Conservation (phyloP, 352 stramenopile genomes). For the Poterioochromonas sp. region DNA sequence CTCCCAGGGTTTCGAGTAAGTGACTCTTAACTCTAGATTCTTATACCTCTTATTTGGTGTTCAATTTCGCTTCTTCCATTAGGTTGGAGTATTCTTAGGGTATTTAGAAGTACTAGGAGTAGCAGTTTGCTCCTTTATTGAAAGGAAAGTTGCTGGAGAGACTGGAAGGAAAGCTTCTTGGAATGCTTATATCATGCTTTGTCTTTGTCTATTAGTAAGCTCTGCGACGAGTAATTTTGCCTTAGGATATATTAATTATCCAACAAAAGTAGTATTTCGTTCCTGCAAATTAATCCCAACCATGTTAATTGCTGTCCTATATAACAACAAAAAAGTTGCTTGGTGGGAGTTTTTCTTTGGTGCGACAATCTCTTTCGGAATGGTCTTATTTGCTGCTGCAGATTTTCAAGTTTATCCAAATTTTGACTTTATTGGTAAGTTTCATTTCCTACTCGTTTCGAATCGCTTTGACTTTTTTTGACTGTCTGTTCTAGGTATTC, state of each 20-base stretch:
- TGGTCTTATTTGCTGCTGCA: conserved; percentile 62
- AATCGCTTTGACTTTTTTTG: conserved; percentile 32
- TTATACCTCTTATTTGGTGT: too few relatives aligned
- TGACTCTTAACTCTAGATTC: too few relatives aligned
- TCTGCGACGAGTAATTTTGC: conserved; percentile 48
- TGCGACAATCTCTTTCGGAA: conserved; percentile 55
- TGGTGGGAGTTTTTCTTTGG: conserved; percentile 56
- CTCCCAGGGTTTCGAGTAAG: conserved; percentile 37
- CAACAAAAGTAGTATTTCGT: conserved; percentile 56
- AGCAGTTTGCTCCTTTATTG: conserved; percentile 41
- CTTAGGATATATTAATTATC: conserved; percentile 48
- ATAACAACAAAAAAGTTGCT: conserved; percentile 47
- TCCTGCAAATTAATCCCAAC: conserved; percentile 61
- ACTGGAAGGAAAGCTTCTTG: conserved; percentile 49
- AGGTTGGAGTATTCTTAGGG: conserved; percentile 49
- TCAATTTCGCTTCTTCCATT: too few relatives aligned
- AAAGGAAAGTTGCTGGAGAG: conserved; percentile 48
- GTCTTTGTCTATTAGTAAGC: conserved; percentile 53
- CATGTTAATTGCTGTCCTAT: conserved; percentile 57
- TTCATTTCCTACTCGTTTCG: conserved; percentile 43
- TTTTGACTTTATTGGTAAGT: conserved; percentile 37
- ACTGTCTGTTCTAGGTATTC: conserved; percentile 48
- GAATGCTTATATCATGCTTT: conserved; percentile 56
- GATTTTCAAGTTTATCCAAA: conserved; percentile 50
- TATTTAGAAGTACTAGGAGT: conserved; percentile 64